phyloP scores from a whole-genome alignment of 768 basidiomycete genomes.

The Lenzites betulinus region DNA sequence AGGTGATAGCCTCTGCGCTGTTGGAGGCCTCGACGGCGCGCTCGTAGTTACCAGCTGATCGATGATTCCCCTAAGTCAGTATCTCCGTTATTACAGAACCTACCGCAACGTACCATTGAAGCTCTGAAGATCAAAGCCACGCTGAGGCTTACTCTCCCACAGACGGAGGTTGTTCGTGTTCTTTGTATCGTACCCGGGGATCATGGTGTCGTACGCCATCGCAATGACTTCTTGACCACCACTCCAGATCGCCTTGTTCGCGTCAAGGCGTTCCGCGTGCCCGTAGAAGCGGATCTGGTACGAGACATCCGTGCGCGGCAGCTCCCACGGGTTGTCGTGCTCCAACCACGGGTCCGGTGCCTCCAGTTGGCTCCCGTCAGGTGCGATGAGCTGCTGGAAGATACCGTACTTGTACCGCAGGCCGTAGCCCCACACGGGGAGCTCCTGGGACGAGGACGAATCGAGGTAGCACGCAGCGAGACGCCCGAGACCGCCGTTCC shows the following conservation, averaged over 20 bases:
- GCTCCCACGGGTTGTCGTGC: conserved; percentile 86
- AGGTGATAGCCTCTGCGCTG: conserved; percentile 90
- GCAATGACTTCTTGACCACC: conserved; percentile 95
- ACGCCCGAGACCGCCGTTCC: conserved; percentile 94
- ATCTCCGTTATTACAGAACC: not conserved
- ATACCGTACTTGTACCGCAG: conserved; percentile 93
- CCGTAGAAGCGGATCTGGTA: conserved; percentile 93
- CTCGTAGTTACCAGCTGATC: conserved; percentile 92
- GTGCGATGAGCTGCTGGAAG: conserved; percentile 90
- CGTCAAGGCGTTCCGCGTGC: conserved; percentile 63
- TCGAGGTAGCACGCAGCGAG: conserved; percentile 98
- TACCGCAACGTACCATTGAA: conserved; percentile 73
- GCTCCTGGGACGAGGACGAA: conserved; percentile 84
- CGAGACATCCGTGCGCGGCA: conserved; percentile 80
- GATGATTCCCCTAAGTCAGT: not conserved
- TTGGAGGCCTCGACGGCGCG: conserved; percentile 85
- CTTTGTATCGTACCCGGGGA: conserved; percentile 82
- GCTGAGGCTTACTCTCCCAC: conserved; percentile 85
- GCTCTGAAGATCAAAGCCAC: conserved; percentile 90
- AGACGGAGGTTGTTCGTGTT: conserved; percentile 89
- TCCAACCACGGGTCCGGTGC: conserved; percentile 94
- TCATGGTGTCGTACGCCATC: conserved; percentile 92
- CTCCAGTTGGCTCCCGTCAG: conserved; percentile 79
- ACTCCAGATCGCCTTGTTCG: conserved; percentile 70
- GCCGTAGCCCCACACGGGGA: conserved; percentile 96